Evolutionary conservation across 352 stramenopile genomes (phyloP).

Genomic region (Globisporangium uncinulatum): DNA sequence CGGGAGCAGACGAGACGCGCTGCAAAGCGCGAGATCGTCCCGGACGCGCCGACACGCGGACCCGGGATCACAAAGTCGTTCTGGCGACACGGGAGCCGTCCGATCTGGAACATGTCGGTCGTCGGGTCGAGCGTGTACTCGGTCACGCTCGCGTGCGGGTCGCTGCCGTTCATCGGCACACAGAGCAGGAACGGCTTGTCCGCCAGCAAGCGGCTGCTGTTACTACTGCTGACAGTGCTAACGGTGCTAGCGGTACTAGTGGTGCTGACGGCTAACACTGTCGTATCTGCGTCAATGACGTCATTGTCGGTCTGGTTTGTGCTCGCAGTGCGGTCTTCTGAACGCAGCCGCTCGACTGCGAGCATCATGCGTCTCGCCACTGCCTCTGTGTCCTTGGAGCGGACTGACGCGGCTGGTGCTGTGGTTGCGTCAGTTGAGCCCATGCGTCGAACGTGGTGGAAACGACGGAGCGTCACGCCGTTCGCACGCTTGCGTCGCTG

Average conservation of each 20-base stretch:
- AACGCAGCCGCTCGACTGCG: conserved; percentile 25
- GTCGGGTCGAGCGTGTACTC: conserved; percentile 46
- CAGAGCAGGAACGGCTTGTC: conserved; percentile 45
- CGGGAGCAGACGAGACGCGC: conserved; percentile 60
- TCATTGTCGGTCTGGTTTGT: background rate
- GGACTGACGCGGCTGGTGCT: background rate
- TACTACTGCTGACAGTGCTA: background rate
- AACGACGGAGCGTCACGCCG: conserved; percentile 40
- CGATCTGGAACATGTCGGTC: conserved; percentile 79
- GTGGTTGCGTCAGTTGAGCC: background rate
- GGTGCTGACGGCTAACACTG: no score
- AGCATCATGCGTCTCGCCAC: conserved; percentile 56
- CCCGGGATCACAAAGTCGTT: conserved; percentile 80
- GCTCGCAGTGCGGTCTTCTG: background rate
- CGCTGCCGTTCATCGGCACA: conserved; percentile 63
- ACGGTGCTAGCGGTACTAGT: background rate
- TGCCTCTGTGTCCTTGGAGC: conserved; percentile 33
- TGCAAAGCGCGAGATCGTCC: conserved; percentile 71
- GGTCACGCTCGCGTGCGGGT: conserved; percentile 47
- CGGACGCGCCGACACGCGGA: conserved; percentile 60
- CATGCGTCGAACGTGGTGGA: conserved; percentile 41
- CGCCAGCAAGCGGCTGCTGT: background rate
- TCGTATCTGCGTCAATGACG: background rate
- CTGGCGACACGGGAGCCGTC: conserved; percentile 62
- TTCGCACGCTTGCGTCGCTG: conserved; percentile 40